phyloP scores from a whole-genome alignment of 345 rosid genomes.

The Lenwebbia sp. region DNA sequence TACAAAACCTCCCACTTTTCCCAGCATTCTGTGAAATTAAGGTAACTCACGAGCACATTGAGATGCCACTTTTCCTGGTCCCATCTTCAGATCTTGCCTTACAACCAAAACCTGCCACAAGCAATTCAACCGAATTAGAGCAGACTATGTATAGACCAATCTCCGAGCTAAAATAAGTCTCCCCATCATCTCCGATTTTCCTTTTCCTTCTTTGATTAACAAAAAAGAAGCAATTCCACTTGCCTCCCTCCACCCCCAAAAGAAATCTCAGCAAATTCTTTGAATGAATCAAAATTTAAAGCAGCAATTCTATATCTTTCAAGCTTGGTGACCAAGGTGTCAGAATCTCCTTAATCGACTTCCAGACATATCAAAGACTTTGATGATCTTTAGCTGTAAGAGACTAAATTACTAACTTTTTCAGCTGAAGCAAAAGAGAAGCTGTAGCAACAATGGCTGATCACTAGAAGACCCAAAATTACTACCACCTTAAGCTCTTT shows the following conservation, averaged over 20 bases:
- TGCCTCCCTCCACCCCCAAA: background rate
- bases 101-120: conserved; percentile 60
- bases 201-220: background rate
- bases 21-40: background rate
- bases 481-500: conserved; percentile 68
- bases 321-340: background rate
- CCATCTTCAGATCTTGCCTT: conserved; percentile 90
- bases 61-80: conserved; percentile 70
- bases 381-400: background rate
- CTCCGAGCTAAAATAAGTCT: rapidly evolving
- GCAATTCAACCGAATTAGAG: background rate
- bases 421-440: background rate
- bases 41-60: conserved; percentile 75
- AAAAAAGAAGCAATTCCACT: background rate
- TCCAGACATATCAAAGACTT: background rate
- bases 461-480: background rate
- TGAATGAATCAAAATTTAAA: background rate
- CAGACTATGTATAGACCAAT: background rate
- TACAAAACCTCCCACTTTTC: conserved; percentile 14
- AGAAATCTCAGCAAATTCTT: background rate
- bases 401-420: background rate
- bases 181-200: background rate
- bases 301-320: background rate
- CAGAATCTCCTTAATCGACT: background rate
- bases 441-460: background rate